These are phyloP conservation scores for Irpex rosettiformis DNA, from an alignment of 1,284 basidiomycete species.

Conservation along the genomic window DNA sequence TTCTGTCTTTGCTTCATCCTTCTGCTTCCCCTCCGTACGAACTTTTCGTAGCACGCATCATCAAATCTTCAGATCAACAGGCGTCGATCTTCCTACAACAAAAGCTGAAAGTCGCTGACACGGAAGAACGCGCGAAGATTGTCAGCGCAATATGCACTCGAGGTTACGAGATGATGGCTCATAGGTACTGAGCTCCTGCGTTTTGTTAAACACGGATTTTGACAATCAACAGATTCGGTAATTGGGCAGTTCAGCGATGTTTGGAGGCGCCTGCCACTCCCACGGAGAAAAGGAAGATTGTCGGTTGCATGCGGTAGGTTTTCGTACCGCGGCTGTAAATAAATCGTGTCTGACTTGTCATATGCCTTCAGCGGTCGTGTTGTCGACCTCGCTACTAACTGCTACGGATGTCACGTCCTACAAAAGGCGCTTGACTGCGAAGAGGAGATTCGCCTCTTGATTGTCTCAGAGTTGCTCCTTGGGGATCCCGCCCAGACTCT, in stretches of 20 bases:
- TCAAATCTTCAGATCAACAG: constrained; percentile 82
- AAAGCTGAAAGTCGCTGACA: constrained; percentile 79
- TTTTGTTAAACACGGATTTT: not conserved
- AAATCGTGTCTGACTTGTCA: not conserved
- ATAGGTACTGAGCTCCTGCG: constrained; percentile 48
- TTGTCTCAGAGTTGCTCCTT: constrained; percentile 75
- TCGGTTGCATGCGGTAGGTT: constrained; percentile 73
- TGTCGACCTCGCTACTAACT: constrained; percentile 80
- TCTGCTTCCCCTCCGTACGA: constrained; percentile 78
- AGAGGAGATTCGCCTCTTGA: constrained; percentile 73
- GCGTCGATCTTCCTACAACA: constrained; percentile 86
- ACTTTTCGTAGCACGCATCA: constrained; percentile 75
- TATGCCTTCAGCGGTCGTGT: constrained; percentile 56
- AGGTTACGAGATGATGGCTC: constrained; percentile 87
- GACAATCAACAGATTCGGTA: constrained; percentile 60
- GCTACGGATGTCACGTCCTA: constrained; percentile 82
- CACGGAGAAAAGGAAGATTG: constrained; percentile 75
- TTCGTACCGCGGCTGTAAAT: not conserved
- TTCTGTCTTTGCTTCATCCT: constrained; percentile 75
- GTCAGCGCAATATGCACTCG: constrained; percentile 78
- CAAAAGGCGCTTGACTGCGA: constrained; percentile 88
- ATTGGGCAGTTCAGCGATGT: constrained; percentile 84
- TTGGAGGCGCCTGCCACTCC: constrained; percentile 67
- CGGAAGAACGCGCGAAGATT: constrained; percentile 73
- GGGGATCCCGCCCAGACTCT: constrained; percentile 79